Evolutionary conservation across 2,329 filamentous ascomycete genomes (phyloP).

Genomic region (Pezizomycotina sp.): DNA sequence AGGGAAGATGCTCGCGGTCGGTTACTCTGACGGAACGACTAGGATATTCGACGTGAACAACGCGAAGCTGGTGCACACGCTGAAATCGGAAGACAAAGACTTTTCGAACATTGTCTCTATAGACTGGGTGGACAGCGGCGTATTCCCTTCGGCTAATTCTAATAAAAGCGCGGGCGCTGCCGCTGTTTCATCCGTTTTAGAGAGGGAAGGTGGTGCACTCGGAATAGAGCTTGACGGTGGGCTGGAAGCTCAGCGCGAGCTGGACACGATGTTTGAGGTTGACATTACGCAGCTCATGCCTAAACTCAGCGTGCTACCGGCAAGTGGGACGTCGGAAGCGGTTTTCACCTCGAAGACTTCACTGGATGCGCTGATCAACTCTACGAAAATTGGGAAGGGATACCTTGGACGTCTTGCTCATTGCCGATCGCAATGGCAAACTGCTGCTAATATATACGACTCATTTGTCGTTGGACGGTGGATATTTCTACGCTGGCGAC

Average conservation of each 20-base stretch:
- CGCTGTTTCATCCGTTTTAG: too few relatives aligned
- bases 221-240: too few relatives aligned
- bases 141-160: conserved; percentile 3
- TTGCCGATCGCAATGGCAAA: conserved; percentile 24
- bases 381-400: conserved; percentile 23
- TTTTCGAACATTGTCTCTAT: conserved; percentile 23
- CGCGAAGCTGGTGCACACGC: conserved; percentile 23
- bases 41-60: conserved; percentile 26
- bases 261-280: conserved; percentile 21
- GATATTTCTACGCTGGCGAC: conserved; percentile 23
- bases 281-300: conserved; percentile 24
- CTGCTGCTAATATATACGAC: conserved; percentile 25
- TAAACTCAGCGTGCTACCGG: conserved; percentile 23
- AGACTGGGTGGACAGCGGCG: conserved; percentile 25
- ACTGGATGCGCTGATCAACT: conserved; percentile 25
- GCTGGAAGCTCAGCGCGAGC: conserved; percentile 19
- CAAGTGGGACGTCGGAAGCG: too few relatives aligned
- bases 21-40: conserved; percentile 24
- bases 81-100: conserved; percentile 22
- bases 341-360: conserved; percentile 26
- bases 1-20: conserved; percentile 25
- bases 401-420: conserved; percentile 25
- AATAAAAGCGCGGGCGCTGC: conserved; percentile 5
- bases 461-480: conserved; percentile 25
- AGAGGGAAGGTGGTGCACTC: too few relatives aligned